phyloP scores from a whole-genome alignment of 768 basidiomycete genomes.

The Lyophyllum decastes region DNA sequence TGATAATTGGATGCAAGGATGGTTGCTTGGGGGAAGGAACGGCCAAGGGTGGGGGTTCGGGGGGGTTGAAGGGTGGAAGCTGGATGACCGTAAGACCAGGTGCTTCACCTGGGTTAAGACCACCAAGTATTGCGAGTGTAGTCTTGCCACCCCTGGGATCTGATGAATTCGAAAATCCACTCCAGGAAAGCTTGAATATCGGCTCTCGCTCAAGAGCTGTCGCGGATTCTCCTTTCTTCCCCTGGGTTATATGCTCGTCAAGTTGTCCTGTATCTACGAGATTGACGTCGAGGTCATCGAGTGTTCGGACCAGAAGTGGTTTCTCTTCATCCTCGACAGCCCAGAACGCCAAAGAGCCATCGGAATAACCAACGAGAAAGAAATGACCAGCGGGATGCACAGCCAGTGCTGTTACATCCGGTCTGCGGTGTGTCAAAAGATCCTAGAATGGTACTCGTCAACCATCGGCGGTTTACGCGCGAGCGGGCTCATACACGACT shows the following conservation, averaged over 20 bases:
- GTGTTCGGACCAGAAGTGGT: slow-evolving; percentile 73
- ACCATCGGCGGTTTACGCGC: neutral
- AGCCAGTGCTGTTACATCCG: slow-evolving; percentile 68
- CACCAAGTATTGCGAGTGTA: slow-evolving; percentile 76
- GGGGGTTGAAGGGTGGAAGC: slow-evolving; percentile 64
- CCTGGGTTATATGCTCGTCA: slow-evolving; percentile 38
- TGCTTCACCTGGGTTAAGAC: slow-evolving; percentile 51
- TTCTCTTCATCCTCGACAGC: slow-evolving; percentile 75
- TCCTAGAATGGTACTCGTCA: slow-evolving; percentile 37
- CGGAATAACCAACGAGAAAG: slow-evolving; percentile 78
- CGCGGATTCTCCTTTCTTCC: slow-evolving; percentile 15
- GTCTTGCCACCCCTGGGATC: slow-evolving; percentile 75
- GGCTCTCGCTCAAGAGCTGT: slow-evolving; percentile 54
- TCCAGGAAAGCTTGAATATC: slow-evolving; percentile 87
- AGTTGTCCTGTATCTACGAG: slow-evolving; percentile 49
- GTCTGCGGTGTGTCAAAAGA: slow-evolving; percentile 69
- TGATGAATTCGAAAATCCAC: slow-evolving; percentile 65
- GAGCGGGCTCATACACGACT: slow-evolving; percentile 41
- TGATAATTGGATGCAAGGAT: slow-evolving; percentile 45
- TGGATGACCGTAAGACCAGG: slow-evolving; percentile 70
- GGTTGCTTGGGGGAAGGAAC: slow-evolving; percentile 24
- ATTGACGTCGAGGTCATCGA: slow-evolving; percentile 57
- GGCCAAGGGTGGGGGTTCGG: slow-evolving; percentile 37
- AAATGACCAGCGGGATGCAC: slow-evolving; percentile 77
- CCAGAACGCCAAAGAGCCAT: slow-evolving; percentile 86